Evolutionary conservation across 768 basidiomycete genomes (phyloP).

Genomic region (Boletus subparvulus): DNA sequence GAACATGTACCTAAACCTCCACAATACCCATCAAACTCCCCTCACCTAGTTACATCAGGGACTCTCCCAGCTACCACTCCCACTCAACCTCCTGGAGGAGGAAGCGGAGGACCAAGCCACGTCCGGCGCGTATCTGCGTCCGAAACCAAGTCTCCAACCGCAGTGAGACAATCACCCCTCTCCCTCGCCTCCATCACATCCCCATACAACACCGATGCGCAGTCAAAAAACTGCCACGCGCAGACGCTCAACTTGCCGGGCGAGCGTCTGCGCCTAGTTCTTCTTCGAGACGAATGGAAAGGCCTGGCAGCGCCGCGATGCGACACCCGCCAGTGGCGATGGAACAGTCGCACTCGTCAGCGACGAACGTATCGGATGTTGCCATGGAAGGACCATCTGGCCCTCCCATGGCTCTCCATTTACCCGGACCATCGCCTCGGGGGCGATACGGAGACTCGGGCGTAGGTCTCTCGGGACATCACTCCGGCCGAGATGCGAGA

Average conservation of each 20-base stretch:
- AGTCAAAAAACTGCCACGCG: conserved; percentile 78
- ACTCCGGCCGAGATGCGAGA: conserved; percentile 37
- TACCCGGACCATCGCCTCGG: conserved; percentile 33
- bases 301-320: conserved; percentile 41
- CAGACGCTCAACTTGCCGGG: conserved; percentile 71
- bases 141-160: conserved; percentile 31
- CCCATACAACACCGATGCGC: conserved; percentile 38
- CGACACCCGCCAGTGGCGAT: conserved; percentile 32
- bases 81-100: conserved; percentile 16
- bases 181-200: conserved; percentile 43
- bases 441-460: conserved; percentile 38
- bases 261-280: conserved; percentile 71
- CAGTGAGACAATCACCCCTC: conserved; percentile 39
- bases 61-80: conserved; percentile 21
- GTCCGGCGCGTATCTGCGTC: conserved; percentile 30
- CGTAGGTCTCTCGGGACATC: conserved; percentile 20
- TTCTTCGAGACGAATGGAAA: conserved; percentile 30
- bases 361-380: conserved; percentile 24
- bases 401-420: conserved; percentile 33
- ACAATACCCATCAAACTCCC: conserved; percentile 29
- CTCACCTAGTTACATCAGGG: conserved; percentile 27
- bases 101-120: conserved; percentile 20
- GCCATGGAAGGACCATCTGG: conserved; percentile 31
- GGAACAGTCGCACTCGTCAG: conserved; percentile 26
- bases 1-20: conserved; percentile 25